Percentiles rank a stretch among this genome's conserved stretches.
Evolutionary conservation across 2,329 filamentous ascomycete species (phyloP).

Genomic region (Hymenoscyphus linearis): DNA sequence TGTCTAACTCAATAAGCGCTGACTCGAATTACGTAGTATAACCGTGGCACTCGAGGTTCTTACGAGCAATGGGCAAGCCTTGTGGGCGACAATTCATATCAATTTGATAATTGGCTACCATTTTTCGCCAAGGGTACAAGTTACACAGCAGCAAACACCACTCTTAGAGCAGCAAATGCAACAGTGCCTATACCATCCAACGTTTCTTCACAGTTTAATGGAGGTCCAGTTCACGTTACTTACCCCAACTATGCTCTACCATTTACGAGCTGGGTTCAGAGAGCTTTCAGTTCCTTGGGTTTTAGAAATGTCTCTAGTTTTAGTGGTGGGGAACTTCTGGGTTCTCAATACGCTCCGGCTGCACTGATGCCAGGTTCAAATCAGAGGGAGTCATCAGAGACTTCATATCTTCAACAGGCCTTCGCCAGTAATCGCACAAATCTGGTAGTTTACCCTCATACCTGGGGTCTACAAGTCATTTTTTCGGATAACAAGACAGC

Average conservation of each 20-base stretch:
- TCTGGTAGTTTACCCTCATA: slow-evolving; percentile 38
- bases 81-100: slow-evolving; percentile 40
- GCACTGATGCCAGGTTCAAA: slow-evolving; percentile 30
- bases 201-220: slow-evolving; percentile 26
- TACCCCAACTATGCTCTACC: slow-evolving; percentile 13
- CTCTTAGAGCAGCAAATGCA: slow-evolving; percentile 27
- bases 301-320: slow-evolving; percentile 34
- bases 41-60: slow-evolving; percentile 10
- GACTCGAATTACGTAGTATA: slow-evolving; percentile 33
- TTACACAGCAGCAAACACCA: slow-evolving; percentile 24
- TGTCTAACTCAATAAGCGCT: neutral
- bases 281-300: slow-evolving; percentile 38
- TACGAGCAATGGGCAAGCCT: slow-evolving; percentile 40
- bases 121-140: slow-evolving; percentile 37
- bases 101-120: slow-evolving; percentile 40
- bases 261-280: slow-evolving; percentile 18
- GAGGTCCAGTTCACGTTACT: slow-evolving; percentile 10
- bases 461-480: slow-evolving; percentile 40
- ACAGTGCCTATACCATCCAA: slow-evolving; percentile 27
- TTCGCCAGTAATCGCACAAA: slow-evolving; percentile 29
- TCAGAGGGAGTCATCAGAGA: slow-evolving; percentile 34
- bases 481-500: slow-evolving; percentile 37
- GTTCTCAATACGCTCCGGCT: slow-evolving; percentile 32
- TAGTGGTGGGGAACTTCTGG: slow-evolving; percentile 38
- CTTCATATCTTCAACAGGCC: slow-evolving; percentile 32